These are phyloP conservation scores for Baeospora myosura DNA, from an alignment of 1,284 basidiomycete species.

Conservation along the genomic window DNA sequence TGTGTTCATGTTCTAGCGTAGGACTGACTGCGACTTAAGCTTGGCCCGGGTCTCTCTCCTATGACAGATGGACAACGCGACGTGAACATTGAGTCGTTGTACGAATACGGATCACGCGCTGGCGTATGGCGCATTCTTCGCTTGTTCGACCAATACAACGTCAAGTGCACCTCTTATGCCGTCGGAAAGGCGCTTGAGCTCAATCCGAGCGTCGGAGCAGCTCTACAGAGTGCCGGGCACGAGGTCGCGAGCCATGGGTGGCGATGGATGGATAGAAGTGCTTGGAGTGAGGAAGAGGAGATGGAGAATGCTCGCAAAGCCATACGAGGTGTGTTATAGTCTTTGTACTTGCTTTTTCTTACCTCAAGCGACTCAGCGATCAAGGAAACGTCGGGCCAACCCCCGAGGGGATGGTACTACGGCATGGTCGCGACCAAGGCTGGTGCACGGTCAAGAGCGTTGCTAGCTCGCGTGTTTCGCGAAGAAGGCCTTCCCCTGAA, in stretches of 20 bases:
- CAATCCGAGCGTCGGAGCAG: slow-evolving; percentile 8
- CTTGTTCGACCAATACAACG: slow-evolving; percentile 9
- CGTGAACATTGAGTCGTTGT: slow-evolving; percentile 11
- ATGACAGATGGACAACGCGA: slow-evolving; percentile 9
- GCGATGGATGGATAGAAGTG: slow-evolving; percentile 9
- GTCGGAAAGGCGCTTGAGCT: slow-evolving; percentile 9
- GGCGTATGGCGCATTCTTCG: slow-evolving; percentile 12
- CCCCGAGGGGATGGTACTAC: slow-evolving; percentile 11
- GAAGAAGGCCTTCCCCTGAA: slow-evolving; percentile 8
- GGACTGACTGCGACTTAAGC: background rate
- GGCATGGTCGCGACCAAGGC: slow-evolving; percentile 8
- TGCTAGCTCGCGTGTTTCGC: slow-evolving; percentile 8
- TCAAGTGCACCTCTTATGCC: slow-evolving; percentile 9
- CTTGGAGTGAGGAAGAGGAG: slow-evolving; percentile 11
- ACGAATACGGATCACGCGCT: slow-evolving; percentile 11
- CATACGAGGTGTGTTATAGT: slow-evolving; percentile 4
- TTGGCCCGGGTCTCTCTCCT: slow-evolving; percentile 9
- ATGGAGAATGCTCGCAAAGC: slow-evolving; percentile 8
- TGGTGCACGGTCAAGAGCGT: slow-evolving; percentile 3
- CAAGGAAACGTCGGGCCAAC: slow-evolving; percentile 4
- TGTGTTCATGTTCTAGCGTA: background rate
- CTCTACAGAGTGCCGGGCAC: slow-evolving; percentile 8
- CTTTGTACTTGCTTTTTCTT: background rate
- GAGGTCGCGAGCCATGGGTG: slow-evolving; percentile 11
- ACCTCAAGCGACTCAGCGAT: slow-evolving; percentile 2